Evolutionary conservation across 116 monocot genomes (phyloP).

Genomic region (Cymodocea nodosa): DNA sequence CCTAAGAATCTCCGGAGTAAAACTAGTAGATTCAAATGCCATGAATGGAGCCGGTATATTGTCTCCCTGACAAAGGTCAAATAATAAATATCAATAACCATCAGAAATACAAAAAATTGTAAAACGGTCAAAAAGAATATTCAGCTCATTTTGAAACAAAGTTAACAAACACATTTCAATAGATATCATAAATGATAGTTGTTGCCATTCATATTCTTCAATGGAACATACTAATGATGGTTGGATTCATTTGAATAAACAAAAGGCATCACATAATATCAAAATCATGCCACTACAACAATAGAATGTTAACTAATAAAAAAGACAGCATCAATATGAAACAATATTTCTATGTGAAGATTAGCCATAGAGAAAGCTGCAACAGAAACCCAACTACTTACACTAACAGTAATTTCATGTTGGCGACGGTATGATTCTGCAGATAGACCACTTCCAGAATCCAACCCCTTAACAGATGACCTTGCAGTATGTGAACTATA

Average conservation of each 20-base stretch:
- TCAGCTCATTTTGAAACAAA: too few species aligned
- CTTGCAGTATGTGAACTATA: constrained; percentile 19
- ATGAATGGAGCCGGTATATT: constrained; percentile 73
- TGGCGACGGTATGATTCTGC: constrained; percentile 63
- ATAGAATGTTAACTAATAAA: too few species aligned
- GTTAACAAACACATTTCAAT: too few species aligned
- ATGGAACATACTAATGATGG: too few species aligned
- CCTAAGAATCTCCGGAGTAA: constrained; percentile 69
- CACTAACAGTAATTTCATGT: constrained; percentile 67
- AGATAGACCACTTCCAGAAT: constrained; percentile 24
- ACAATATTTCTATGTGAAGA: too few species aligned
- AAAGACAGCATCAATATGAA: too few species aligned
- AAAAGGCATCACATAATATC: too few species aligned
- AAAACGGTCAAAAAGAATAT: too few species aligned
- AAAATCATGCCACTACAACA: too few species aligned
- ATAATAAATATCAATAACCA: background rate
- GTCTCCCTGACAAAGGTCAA: constrained; percentile 40
- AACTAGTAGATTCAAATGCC: constrained; percentile 76
- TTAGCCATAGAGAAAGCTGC: background rate
- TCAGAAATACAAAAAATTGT: background rate
- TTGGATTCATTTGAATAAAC: too few species aligned
- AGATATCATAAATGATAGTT: too few species aligned
- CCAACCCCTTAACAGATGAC: constrained; percentile 18
- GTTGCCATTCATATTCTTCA: too few species aligned
- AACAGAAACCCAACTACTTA: constrained; percentile 11